Percentiles rank a stretch among this genome's conserved stretches.
phyloP scores from a whole-genome alignment of 2,329 filamentous ascomycete genomes.

The Pseudomassariella vexata region DNA sequence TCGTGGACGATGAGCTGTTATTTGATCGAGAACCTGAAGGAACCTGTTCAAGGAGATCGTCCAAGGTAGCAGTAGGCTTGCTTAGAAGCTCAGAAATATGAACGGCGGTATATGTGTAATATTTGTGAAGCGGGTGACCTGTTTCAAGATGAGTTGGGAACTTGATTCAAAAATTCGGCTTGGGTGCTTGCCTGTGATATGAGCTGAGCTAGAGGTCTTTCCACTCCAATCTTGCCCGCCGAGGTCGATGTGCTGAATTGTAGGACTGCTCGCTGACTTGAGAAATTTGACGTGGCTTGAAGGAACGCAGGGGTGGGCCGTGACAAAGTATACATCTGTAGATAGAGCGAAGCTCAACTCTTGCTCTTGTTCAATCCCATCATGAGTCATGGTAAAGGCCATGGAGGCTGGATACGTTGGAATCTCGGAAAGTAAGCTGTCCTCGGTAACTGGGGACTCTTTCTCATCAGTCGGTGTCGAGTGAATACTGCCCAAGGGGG shows the following conservation, averaged over 20 bases:
- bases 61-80: conserved; percentile 37
- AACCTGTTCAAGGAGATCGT: conserved; percentile 37
- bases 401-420: conserved; percentile 34
- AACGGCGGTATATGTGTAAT: conserved; percentile 53
- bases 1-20: conserved; percentile 11
- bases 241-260: conserved; percentile 51
- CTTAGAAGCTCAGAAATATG: conserved; percentile 52
- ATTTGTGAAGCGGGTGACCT: conserved; percentile 61
- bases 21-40: conserved; percentile 24
- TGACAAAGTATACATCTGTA: conserved; percentile 60
- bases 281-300: conserved; percentile 52
- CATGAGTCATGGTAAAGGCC: conserved; percentile 34
- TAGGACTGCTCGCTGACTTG: conserved; percentile 54
- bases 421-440: conserved; percentile 22
- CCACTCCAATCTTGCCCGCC: conserved; percentile 37
- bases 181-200: conserved; percentile 36
- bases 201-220: conserved; percentile 39
- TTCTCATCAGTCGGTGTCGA: conserved; percentile 38
- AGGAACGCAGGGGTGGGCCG: conserved; percentile 58
- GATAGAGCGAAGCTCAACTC: conserved; percentile 39
- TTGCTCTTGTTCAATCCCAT: conserved; percentile 30
- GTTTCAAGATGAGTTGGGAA: no score
- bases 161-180: no score
- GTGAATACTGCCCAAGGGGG: conserved; percentile 36
- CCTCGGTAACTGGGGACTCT: conserved; percentile 32